Evolutionary conservation across 345 rosid species (phyloP).

Genomic region (Eucalyptus albens): DNA sequence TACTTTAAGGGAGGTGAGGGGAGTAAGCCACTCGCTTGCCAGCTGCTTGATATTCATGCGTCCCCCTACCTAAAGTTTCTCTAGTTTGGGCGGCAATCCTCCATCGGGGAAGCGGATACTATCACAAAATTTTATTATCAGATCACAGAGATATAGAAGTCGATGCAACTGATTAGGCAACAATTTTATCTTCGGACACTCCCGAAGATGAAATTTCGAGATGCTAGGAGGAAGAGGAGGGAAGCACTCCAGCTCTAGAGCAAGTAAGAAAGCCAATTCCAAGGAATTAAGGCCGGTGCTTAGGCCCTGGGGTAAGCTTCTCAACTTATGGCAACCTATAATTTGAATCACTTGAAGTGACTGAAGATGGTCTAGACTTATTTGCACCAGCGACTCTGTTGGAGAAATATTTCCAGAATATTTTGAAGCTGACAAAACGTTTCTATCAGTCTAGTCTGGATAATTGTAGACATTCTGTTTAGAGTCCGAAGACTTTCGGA

Average conservation of each 20-base stretch:
- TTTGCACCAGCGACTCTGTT: accelerated
- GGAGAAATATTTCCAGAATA: too few species aligned
- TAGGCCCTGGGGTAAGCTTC: background rate
- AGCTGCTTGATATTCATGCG: background rate
- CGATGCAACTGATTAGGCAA: background rate
- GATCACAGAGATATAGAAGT: background rate
- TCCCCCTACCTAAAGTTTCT: accelerated
- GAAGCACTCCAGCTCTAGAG: background rate
- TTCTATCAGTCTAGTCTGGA: too few species aligned
- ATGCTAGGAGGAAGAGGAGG: background rate
- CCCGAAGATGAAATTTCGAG: accelerated
- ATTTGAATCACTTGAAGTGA: background rate
- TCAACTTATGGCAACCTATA: background rate
- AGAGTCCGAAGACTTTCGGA: too few species aligned
- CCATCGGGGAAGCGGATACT: background rate
- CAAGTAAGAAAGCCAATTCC: accelerated
- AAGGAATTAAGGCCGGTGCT: background rate
- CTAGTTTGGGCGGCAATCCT: background rate
- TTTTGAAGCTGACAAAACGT: too few species aligned
- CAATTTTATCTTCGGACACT: background rate
- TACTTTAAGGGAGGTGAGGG: too few species aligned
- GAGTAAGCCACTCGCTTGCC: background rate
- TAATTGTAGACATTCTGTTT: too few species aligned
- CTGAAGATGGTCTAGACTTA: background rate
- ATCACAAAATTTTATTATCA: accelerated